phyloP scores from a whole-genome alignment of 2,329 filamentous ascomycete genomes.

The Mycosphaerella sp. region DNA sequence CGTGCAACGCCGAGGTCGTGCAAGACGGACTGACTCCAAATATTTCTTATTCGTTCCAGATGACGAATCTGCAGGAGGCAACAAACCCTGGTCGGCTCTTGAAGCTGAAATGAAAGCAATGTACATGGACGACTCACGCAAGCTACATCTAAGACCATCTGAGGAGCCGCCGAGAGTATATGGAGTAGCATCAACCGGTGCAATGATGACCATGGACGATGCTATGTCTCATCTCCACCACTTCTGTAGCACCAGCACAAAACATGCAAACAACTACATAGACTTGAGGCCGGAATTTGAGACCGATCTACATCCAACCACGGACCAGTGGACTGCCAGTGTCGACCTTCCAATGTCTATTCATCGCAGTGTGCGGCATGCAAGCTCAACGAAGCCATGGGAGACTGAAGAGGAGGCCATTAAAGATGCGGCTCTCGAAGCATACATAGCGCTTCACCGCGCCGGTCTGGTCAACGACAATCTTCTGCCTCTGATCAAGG shows the following conservation, averaged over 20 bases:
- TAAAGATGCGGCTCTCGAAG: constrained; percentile 77
- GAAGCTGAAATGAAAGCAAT: constrained; percentile 66
- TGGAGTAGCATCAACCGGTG: constrained; percentile 47
- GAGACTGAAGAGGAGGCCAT: constrained; percentile 62
- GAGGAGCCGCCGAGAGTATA: constrained; percentile 41
- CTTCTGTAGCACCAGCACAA: constrained; percentile 59
- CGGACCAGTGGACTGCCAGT: constrained; percentile 45
- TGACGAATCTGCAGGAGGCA: constrained; percentile 30
- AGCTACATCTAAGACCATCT: constrained; percentile 36
- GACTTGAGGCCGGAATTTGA: constrained; percentile 64
- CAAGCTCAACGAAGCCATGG: constrained; percentile 55
- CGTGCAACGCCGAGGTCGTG: constrained; percentile 59
- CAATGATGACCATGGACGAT: constrained; percentile 64
- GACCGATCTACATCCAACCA: constrained; percentile 33
- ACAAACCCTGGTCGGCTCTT: constrained; percentile 56
- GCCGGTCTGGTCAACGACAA: constrained; percentile 71
- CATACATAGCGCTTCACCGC: constrained; percentile 63
- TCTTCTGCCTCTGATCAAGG: constrained; percentile 56
- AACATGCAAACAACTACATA: constrained; percentile 55
- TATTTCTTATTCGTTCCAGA: constrained; percentile 46
- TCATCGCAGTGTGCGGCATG: constrained; percentile 53
- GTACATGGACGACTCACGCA: constrained; percentile 60
- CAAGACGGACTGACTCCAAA: constrained; percentile 52
- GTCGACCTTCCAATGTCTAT: constrained; percentile 68
- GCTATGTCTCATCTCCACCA: constrained; percentile 72